A percentile compares a stretch with the other conserved stretches of the same genome.
Evolutionary conservation across 2,329 filamentous ascomycete genomes (phyloP).

Genomic region (Pseudogymnoascus sp.): DNA sequence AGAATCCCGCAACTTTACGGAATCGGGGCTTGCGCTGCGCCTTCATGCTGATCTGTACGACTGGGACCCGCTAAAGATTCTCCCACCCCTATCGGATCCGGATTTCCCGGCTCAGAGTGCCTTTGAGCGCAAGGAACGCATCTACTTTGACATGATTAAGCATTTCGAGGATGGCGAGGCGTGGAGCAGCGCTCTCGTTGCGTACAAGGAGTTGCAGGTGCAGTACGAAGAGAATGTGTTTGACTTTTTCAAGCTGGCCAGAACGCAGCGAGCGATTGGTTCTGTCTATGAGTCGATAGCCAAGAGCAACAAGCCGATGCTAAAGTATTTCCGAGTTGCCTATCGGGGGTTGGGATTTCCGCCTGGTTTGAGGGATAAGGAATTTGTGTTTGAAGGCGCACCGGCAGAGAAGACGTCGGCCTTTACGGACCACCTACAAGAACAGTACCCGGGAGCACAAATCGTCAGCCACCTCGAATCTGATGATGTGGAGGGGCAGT

Average conservation of each 20-base stretch:
- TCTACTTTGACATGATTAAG: conserved; percentile 93
- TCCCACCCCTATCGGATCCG: conserved; percentile 62
- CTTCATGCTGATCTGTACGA: conserved; percentile 89
- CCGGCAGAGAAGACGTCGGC: conserved; percentile 66
- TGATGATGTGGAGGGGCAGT: conserved; percentile 85
- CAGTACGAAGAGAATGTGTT: conserved; percentile 87
- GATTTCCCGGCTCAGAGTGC: conserved; percentile 73
- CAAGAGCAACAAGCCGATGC: conserved; percentile 67
- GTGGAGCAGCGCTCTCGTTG: conserved; percentile 79
- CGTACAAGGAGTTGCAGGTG: conserved; percentile 82
- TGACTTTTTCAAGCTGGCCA: conserved; percentile 85
- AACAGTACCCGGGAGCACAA: conserved; percentile 78
- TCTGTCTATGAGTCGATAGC: conserved; percentile 83
- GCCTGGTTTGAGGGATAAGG: conserved; percentile 70
- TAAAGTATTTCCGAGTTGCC: conserved; percentile 83
- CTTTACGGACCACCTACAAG: conserved; percentile 87
- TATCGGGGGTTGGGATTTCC: conserved; percentile 90
- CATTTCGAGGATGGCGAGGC: conserved; percentile 90
- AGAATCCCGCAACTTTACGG: conserved; percentile 67
- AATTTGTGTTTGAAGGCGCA: conserved; percentile 82
- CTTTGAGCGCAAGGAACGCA: conserved; percentile 84
- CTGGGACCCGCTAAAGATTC: conserved; percentile 67
- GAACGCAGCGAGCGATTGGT: conserved; percentile 82
- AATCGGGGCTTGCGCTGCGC: conserved; percentile 80
- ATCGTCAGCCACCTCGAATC: conserved; percentile 62